phyloP scores from a whole-genome alignment of 495 filamentous ascomycete species.

The Aspergillus sclerotioniger region DNA sequence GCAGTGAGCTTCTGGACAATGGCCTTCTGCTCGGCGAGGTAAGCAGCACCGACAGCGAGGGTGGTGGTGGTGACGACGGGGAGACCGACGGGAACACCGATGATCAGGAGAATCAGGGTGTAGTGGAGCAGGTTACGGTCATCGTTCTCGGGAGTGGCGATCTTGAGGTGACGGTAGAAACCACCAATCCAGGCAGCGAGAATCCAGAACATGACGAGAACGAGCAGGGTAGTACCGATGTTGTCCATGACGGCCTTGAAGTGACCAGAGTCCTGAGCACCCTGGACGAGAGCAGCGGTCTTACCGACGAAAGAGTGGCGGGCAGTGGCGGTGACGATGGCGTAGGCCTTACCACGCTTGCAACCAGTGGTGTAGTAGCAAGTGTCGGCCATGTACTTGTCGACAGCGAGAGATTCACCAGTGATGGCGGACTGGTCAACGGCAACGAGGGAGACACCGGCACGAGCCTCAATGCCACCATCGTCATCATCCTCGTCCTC shows the following conservation, averaged over 20 bases:
- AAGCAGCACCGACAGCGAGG: slow-evolving; percentile 71
- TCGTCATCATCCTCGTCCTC: slow-evolving; percentile 58
- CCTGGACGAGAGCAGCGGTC: slow-evolving; percentile 68
- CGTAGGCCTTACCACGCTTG: slow-evolving; percentile 75
- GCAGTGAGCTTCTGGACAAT: slow-evolving; percentile 76
- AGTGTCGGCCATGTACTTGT: slow-evolving; percentile 73
- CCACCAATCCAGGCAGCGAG: slow-evolving; percentile 71
- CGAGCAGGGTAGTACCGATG: slow-evolving; percentile 70
- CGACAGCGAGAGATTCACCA: slow-evolving; percentile 73
- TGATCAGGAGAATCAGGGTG: slow-evolving; percentile 65
- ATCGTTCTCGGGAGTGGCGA: slow-evolving; percentile 58
- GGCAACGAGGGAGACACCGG: slow-evolving; percentile 63
- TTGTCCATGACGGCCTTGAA: slow-evolving; percentile 84
- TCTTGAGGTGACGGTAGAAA: slow-evolving; percentile 68
- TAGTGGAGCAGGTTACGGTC: slow-evolving; percentile 62
- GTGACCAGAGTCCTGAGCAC: slow-evolving; percentile 69
- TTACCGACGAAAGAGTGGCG: slow-evolving; percentile 70
- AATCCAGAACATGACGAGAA: slow-evolving; percentile 72
- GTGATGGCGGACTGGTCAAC: slow-evolving; percentile 75
- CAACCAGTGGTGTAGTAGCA: slow-evolving; percentile 76
- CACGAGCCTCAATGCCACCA: slow-evolving; percentile 53
- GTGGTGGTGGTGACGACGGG: slow-evolving; percentile 74
- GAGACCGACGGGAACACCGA: slow-evolving; percentile 75
- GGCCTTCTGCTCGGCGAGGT: slow-evolving; percentile 71
- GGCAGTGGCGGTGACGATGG: slow-evolving; percentile 61